Evolutionary conservation across 768 basidiomycete species (phyloP), one percentile per base, ranked within the genome.

Genomic region (Scleroderma citrinum): DNA sequence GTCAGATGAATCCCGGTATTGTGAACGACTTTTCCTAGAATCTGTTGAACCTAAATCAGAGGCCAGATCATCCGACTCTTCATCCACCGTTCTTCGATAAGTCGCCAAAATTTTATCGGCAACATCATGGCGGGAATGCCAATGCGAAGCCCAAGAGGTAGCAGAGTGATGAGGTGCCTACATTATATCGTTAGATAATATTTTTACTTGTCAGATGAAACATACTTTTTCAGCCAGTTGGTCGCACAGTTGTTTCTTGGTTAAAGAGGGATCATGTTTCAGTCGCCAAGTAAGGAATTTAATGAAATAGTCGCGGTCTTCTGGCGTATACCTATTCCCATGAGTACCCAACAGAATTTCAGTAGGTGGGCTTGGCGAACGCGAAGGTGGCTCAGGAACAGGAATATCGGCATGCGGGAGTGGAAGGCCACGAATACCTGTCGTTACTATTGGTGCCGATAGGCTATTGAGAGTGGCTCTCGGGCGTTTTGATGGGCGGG

Each of bases 281-380:
- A 85, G 61, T 39, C 76, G 71, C 81, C 84, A 87, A 37, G 73
- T 67, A 35, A 85, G 71, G 54, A 82, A 86, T 35, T 80, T 77
- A 56, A 85, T 68, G 60, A 87, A 86, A 54, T 75, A 88, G 4
- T 76, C 73, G 41, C 76, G 75, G 58, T 88, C 86, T 55, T 81
- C 81, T 21, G 73, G 66, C 2, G 85, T 87, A 57, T 82, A 88
- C 61, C 68, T 80, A 53, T 83, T 76, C 43, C 84, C 82, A 48
- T 74, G 65, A 12, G 70, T 73, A 46, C 65, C 66, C 34, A 61
- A 57, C 38, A 81, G 68, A 23, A 81, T 59, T 48, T 63, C 63
- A 8, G 72, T 74, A 7, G 85, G 86, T 20, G 86, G 85, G 3
- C 73, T 78, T 1, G 86, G 86, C n/a, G 81, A 80, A 40, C 83